These are phyloP conservation scores for Fusarium clavum DNA, from an alignment of 2,329 filamentous ascomycete genomes.

Conservation along the genomic window DNA sequence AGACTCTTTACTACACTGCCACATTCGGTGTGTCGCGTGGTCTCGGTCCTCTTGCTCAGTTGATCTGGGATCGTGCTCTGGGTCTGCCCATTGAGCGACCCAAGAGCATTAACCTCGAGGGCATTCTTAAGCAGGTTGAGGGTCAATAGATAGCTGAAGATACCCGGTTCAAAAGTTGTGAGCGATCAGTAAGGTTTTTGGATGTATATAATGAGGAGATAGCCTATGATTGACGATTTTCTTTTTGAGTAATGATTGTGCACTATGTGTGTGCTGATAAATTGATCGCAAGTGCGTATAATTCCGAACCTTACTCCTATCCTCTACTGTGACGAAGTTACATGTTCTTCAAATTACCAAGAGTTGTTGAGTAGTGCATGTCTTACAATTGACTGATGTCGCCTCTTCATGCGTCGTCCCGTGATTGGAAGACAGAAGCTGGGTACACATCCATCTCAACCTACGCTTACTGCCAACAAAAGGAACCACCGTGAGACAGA, in stretches of 20 bases:
- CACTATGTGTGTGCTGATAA: not conserved
- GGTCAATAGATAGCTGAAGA: constrained; percentile 49
- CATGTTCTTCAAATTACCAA: too few relatives aligned
- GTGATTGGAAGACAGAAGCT: too few relatives aligned
- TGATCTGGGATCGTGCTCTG: constrained; percentile 95
- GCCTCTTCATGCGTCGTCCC: rapidly evolving
- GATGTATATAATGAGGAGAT: constrained; percentile 41
- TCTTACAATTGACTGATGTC: rapidly evolving
- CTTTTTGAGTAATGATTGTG: not conserved
- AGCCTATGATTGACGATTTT: constrained; percentile 34
- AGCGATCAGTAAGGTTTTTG: constrained; percentile 29
- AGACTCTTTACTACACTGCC: constrained; percentile 92
- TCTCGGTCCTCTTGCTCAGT: constrained; percentile 89
- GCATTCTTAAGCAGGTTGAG: constrained; percentile 77
- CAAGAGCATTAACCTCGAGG: constrained; percentile 95
- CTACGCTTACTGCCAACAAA: too few relatives aligned
- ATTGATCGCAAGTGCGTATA: too few relatives aligned
- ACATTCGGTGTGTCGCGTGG: constrained; percentile 77
- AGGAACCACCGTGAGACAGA: too few relatives aligned
- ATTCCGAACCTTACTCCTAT: not conserved
- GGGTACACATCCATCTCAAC: too few relatives aligned
- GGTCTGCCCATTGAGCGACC: constrained; percentile 96
- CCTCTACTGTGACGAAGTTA: rapidly evolving
- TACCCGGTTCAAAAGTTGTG: constrained; percentile 33
- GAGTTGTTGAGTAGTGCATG: too few relatives aligned